Conservation (phyloP, 805 yeast genomes). For the Yamadazyma sp. region DNA sequence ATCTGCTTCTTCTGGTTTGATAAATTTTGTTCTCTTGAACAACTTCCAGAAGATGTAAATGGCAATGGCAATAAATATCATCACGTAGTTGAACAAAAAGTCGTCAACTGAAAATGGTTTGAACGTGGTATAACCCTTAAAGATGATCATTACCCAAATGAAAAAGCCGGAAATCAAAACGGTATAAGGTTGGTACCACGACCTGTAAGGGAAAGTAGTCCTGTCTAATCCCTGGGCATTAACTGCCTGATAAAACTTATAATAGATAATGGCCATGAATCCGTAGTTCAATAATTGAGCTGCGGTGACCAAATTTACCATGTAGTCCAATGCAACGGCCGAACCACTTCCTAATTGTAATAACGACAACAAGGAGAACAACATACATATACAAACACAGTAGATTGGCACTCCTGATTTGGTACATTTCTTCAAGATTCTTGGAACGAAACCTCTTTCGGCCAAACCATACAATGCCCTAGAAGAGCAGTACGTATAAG, state of each 20-base stretch:
- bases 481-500: conserved; percentile 21
- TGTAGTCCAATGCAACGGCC: conserved; percentile 42
- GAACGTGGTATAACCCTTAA: conserved; percentile 69
- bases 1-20: conserved; percentile 48
- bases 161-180: conserved; percentile 30
- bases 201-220: conserved; percentile 35
- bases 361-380: conserved; percentile 29
- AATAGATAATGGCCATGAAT: conserved; percentile 44
- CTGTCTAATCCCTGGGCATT: conserved; percentile 42
- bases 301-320: conserved; percentile 48
- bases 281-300: conserved; percentile 49
- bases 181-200: conserved; percentile 47
- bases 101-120: conserved; percentile 61
- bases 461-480: conserved; percentile 22
- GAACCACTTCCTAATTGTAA: conserved; percentile 31
- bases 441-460: conserved; percentile 22
- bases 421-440: conserved; percentile 18
- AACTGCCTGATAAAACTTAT: conserved; percentile 41
- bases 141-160: conserved; percentile 48
- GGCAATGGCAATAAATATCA: conserved; percentile 52
- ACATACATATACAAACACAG: conserved; percentile 25
- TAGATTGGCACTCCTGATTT: conserved; percentile 25
- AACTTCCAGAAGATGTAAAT: conserved; percentile 38
- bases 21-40: conserved; percentile 33
- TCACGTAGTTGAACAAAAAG: conserved; percentile 70